Evolutionary conservation across 208 protist genomes (phyloP), one percentile per base, ranked within the genome.

Genomic region (Zelonia costaricensis): DNA sequence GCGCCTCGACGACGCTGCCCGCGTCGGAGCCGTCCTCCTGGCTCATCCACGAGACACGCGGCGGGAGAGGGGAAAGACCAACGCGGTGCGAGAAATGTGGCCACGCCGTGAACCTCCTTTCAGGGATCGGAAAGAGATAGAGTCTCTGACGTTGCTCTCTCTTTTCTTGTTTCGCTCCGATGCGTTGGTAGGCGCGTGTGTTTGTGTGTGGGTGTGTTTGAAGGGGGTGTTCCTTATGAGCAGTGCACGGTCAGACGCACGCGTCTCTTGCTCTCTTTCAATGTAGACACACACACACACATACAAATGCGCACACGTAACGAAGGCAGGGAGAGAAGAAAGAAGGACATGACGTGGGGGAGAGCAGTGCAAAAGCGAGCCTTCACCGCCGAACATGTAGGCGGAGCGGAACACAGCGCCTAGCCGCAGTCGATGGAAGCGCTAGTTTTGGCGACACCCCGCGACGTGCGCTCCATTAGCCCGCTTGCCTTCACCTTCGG

Each of bases 21-120:
- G 31, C 51, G 3, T 72, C 65, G 15, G 65, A 65, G 25, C 40
- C 65, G 28, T 60, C 42, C 13, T 58, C 65, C 15, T 53, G 39
- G 33, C 47, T 55, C 46, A 53, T 65, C 43, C 20, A 7, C 30
- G 56, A 46, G 33, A 59, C 2, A 68, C 23, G 18, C 9, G 45
- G 10, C 25, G 30, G 16, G 16, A 51, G 13, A 16, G 18, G 44
- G 45, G 15, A 42, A 4, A 42, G 15, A 16, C 36, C 2, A 44
- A 27, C 30, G 31, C 13, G n/a, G 13, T 23, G 2, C 12, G 51
- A 31, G 18, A 57, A 23, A 57, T n/a, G n/a, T n/a, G n/a, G n/a
- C n/a, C n/a, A n/a, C n/a, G n/a, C 10, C 10, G 33, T 38, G 33
- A 13, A 10, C 33, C 10, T 38, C 33, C 5, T 10, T 10, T 38